A percentile compares a stretch with the other conserved stretches of the same genome.
Evolutionary conservation across 169 alveolate genomes (phyloP).

Genomic region (Plasmodium gaboni): DNA sequence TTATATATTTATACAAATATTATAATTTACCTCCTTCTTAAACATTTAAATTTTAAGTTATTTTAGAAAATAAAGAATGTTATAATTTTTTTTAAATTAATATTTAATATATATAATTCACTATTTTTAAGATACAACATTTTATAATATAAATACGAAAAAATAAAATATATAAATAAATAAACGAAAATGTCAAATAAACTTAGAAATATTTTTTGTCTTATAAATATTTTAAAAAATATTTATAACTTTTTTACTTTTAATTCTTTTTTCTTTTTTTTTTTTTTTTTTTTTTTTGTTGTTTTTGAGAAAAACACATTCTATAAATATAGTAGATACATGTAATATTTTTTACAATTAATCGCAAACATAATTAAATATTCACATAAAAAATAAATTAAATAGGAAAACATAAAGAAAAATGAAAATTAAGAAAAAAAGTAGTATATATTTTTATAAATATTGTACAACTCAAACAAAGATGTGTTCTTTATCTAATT

Average conservation of each 20-base stretch:
- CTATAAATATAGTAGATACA: constrained; percentile 8
- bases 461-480: too few species aligned
- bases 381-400: constrained; percentile 22
- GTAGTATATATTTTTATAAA: constrained; percentile 1
- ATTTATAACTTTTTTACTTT: too few species aligned
- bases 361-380: constrained; percentile 13
- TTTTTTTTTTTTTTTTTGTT: constrained; percentile 6
- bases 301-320: constrained; percentile 16
- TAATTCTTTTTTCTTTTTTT: background rate
- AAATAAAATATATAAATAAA: background rate
- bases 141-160: constrained; percentile 25
- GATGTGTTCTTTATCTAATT: constrained; percentile 25
- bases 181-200: constrained; percentile 24
- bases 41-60: background rate
- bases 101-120: constrained; percentile 4
- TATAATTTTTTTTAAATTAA: constrained; percentile 5
- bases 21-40: too few species aligned
- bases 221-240: too few species aligned
- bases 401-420: constrained; percentile 6
- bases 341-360: background rate
- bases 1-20: too few species aligned
- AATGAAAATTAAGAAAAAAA: constrained; percentile 2
- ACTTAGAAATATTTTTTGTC: background rate
- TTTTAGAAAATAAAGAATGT: constrained; percentile 3
- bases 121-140: constrained; percentile 33